These are phyloP conservation scores for Gymnopilus junonius DNA, from an alignment of 768 basidiomycete genomes.

Conservation along the genomic window DNA sequence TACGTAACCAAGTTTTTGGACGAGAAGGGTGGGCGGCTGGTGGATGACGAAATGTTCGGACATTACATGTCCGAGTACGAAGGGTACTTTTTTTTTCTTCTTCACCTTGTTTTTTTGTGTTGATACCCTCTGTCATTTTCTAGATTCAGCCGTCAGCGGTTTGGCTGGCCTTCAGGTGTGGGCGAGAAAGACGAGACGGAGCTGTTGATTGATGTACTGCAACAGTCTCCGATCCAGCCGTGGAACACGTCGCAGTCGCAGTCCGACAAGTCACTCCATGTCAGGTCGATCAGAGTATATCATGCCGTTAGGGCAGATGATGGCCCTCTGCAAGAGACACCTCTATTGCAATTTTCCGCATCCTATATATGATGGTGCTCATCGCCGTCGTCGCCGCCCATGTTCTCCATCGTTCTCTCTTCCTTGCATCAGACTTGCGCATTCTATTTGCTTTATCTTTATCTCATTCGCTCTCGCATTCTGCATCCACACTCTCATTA, in stretches of 20 bases:
- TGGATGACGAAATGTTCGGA: conserved; percentile 40
- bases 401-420: background rate
- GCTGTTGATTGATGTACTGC: background rate
- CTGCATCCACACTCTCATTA: background rate
- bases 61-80: conserved; percentile 61
- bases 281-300: conserved; percentile 58
- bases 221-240: background rate
- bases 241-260: conserved; percentile 11
- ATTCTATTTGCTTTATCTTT: background rate
- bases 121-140: conserved; percentile 13
- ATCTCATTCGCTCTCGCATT: background rate
- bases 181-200: conserved; percentile 26
- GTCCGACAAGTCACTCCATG: conserved; percentile 47
- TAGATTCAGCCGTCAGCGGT: conserved; percentile 70
- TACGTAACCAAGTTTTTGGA: conserved; percentile 46
- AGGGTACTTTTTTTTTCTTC: conserved; percentile 42
- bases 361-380: background rate
- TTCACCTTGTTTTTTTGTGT: background rate
- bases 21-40: conserved; percentile 37
- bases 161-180: conserved; percentile 66
- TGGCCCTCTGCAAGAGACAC: background rate
- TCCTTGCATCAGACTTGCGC: background rate
- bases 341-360: background rate
- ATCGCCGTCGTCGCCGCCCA: background rate
- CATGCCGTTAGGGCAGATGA: conserved; percentile 45